Evolutionary conservation across 164 flowering plant species (phyloP).

Genomic region (Chimonanthus praecox): DNA sequence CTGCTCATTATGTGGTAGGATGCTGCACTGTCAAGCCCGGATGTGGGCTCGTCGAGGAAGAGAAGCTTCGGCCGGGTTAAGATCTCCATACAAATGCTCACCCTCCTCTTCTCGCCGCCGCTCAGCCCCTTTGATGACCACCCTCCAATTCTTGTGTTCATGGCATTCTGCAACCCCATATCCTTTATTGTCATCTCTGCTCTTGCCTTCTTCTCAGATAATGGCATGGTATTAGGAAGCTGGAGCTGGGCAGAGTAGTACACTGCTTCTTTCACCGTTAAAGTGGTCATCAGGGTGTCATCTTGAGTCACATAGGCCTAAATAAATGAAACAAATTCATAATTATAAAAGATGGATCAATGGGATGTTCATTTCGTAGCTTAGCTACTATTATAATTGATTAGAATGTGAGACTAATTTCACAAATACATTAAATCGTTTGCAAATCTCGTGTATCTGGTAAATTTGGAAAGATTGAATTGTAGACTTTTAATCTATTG

Average conservation of each 20-base stretch:
- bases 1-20: slow-evolving; percentile 45
- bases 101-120: slow-evolving; percentile 56
- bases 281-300: slow-evolving; percentile 37
- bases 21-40: slow-evolving; percentile 69
- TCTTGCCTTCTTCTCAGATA: slow-evolving; percentile 31
- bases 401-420: too few relatives aligned
- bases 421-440: too few relatives aligned
- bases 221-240: slow-evolving; percentile 42
- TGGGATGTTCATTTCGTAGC: too few relatives aligned
- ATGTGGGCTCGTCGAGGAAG: slow-evolving; percentile 71
- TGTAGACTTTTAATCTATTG: too few relatives aligned
- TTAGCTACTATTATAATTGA: too few relatives aligned
- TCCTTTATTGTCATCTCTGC: slow-evolving; percentile 46
- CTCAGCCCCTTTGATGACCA: slow-evolving; percentile 48
- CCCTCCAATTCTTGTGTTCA: slow-evolving; percentile 52
- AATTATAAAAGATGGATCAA: not conserved
- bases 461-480: too few relatives aligned
- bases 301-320: slow-evolving; percentile 71
- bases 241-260: slow-evolving; percentile 61
- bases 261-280: slow-evolving; percentile 55
- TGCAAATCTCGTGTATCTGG: too few relatives aligned
- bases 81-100: slow-evolving; percentile 56
- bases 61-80: slow-evolving; percentile 46
- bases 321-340: not conserved
- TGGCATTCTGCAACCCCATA: slow-evolving; percentile 53